Evolutionary conservation across 2,329 filamentous ascomycete species (phyloP), one percentile per base, ranked within the genome.

Genomic region (Verticillium klebahnii): DNA sequence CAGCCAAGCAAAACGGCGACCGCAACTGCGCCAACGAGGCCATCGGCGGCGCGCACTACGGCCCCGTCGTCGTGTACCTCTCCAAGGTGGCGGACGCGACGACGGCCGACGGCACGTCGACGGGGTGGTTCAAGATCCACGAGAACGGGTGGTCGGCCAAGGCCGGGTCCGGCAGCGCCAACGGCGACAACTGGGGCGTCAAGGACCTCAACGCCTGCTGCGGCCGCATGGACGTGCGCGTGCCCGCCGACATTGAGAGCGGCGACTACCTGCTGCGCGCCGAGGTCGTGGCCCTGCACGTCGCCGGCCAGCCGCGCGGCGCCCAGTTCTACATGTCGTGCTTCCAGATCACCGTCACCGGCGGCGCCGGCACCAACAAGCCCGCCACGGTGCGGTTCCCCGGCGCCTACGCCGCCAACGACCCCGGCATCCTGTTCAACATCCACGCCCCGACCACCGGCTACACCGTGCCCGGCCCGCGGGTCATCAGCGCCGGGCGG

Each of bases 1-100:
- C 1, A 9, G 17, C 17, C n/a, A n/a, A 78, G 72, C 80, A 83
- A 75, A 73, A 73, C 19, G 74, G 74, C 57, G 79, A 83, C 67
- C 77, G 81, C 54, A 71, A 66, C 34, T 84, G 81, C 67, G 65
- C 66, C 23, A 76, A 73, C 56, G 77, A 82, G 64, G 82, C 82
- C 25, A 82, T 85, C 59, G 83, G 82, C 34, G 82, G 82, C 37
- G 77, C 77, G 50, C 82, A 85, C 70, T 83, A 80, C 66, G 82
- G 82, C 11, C 82, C 82, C 1, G 80, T 85, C 37, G 77, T 82
- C 57, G 75, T 82, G 1, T 84, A 84, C 69, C 74, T 84, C 61
- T 77, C 77, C 68, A 78, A 81, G 65, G 82, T 85, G 23, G 63
- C 72, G 31, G 77, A 84, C 67, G 77, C 82, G 4, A 69, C 75